Conservation (phyloP, 306 rosid genomes). For the Leucaena leucocephala region DNA sequence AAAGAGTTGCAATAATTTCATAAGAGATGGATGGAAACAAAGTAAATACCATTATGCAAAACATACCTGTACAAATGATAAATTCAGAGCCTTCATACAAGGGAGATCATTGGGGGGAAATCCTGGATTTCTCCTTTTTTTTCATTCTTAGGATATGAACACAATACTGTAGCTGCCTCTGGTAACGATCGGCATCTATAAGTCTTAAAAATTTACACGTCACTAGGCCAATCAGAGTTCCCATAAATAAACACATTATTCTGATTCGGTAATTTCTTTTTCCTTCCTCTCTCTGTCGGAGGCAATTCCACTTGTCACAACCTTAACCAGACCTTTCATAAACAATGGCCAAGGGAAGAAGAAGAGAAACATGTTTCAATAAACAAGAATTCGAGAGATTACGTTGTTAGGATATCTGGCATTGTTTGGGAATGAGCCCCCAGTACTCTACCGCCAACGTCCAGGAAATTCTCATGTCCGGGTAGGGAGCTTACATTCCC, state of each 20-base stretch:
- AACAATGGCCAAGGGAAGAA: not conserved
- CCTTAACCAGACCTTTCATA: conserved; percentile 8
- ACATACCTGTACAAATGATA: not conserved
- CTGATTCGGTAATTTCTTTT: too few species aligned
- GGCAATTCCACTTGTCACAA: conserved; percentile 17
- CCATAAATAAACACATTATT: conserved; percentile 32
- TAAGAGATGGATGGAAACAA: not conserved
- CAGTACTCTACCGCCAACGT: conserved; percentile 76
- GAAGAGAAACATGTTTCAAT: not conserved
- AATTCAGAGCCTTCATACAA: not conserved
- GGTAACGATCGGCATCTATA: not conserved
- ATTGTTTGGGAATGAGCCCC: conserved; percentile 57
- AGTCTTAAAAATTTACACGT: conserved; percentile 30
- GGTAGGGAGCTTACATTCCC: conserved; percentile 61
- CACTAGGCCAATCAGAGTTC: conserved; percentile 32
- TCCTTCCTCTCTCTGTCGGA: not conserved
- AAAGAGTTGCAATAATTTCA: not conserved
- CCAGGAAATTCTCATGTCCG: conserved; percentile 71
- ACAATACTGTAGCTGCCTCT: not conserved
- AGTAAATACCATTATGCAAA: not conserved
- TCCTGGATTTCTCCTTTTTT: not conserved
- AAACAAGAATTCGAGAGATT: conserved; percentile 31
- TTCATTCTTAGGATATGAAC: not conserved
- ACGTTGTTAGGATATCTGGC: conserved; percentile 84
- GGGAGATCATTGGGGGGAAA: not conserved